phyloP scores from a whole-genome alignment of 1,284 basidiomycete genomes.

The Heliocybe sulcata region DNA sequence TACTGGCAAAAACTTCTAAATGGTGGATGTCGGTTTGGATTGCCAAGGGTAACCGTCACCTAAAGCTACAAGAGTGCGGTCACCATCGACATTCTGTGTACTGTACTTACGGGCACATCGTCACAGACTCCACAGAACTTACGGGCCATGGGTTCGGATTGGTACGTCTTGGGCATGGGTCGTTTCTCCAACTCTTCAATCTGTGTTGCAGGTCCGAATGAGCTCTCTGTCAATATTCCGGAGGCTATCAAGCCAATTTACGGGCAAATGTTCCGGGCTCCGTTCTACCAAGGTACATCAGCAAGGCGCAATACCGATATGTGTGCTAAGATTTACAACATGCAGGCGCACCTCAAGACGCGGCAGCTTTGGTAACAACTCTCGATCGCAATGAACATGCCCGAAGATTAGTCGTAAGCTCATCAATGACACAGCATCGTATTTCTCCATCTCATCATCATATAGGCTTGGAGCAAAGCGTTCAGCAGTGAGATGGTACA shows the following conservation, averaged over 20 bases:
- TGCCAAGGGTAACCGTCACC: not conserved
- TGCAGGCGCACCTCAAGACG: not conserved
- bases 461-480: not conserved
- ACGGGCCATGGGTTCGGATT: not conserved
- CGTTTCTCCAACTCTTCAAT: not conserved
- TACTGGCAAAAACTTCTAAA: conserved; percentile 7
- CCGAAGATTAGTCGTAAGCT: not conserved
- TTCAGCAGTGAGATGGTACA: not conserved
- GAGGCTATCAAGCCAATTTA: not conserved
- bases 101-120: not conserved
- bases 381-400: not conserved
- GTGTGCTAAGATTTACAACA: not conserved
- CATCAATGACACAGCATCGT: not conserved
- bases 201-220: not conserved
- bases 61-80: not conserved
- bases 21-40: conserved; percentile 2
- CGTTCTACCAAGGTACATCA: not conserved
- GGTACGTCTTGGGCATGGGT: too few species aligned
- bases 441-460: not conserved
- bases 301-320: not conserved
- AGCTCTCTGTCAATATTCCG: not conserved
- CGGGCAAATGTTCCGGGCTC: not conserved
- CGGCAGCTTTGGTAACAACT: not conserved
- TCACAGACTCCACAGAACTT: not conserved
- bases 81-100: not conserved